Evolutionary conservation across 768 basidiomycete species (phyloP), one percentile per base, ranked within the genome.

Genomic region (Vararia minispora): DNA sequence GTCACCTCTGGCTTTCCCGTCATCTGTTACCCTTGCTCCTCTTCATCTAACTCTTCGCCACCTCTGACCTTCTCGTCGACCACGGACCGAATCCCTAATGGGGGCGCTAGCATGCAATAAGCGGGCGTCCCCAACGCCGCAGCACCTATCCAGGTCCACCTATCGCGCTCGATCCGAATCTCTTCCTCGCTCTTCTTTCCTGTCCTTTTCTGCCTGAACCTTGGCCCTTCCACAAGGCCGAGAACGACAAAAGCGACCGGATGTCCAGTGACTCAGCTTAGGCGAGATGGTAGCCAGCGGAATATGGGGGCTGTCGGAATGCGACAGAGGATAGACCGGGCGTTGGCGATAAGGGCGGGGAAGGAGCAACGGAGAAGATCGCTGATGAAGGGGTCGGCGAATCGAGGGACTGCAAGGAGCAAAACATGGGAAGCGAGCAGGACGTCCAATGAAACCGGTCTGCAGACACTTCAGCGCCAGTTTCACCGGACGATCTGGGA

Each of bases 351-450:
- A 28, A 88, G 64, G 7, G 60, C 52, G 1, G 79, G 69, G 52
- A 76, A 85, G 3, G 69, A 66, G 5, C 71, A 68, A 2, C 50
- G 51, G 7, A 86, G 52, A 3, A 81, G 64, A 43, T 64, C 61
- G 50, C 69, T 64, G 6, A 88, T 44, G 12, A 75, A 53, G 3
- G 72, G 58, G 46, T 85, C 75, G 1, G 80, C 76, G 40, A 76
- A 78, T 26, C 73, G 69, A 5, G 77, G 70, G 31, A 68, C 57
- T 3, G 66, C 43, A 3, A 87, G 58, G 23, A 85, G 61, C 23
- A 84, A 64, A 20, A 79, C 61, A 44, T 85, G 79, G 5, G 83
- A 71, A 13, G 85, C 79, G 14, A 87, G 58, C 26, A 74, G 52
- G 17, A 80, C 53, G 44, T 89, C 86, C 13, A 86, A 55, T 4